Evolutionary conservation across 495 filamentous ascomycete species (phyloP).

Genomic region (Daldinia vernicosa): DNA sequence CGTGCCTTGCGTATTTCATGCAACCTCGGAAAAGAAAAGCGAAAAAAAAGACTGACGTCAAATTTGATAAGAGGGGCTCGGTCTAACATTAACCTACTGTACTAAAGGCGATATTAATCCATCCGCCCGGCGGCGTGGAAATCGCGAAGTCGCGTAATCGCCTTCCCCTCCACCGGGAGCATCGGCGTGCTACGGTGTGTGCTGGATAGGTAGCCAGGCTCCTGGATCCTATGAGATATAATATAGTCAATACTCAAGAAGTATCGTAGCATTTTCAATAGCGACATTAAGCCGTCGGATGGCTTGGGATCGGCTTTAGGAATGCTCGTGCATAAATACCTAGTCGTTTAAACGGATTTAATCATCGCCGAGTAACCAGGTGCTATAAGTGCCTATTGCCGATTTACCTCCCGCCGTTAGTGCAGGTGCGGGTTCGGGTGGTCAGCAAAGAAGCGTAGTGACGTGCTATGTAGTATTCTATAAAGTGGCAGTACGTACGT

Average conservation of each 20-base stretch:
- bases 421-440: conserved; percentile 7
- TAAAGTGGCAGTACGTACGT: conserved; percentile 4
- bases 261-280: conserved; percentile 17
- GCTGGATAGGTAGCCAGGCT: conserved; percentile 9
- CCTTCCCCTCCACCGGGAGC: conserved; percentile 16
- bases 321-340: conserved; percentile 7
- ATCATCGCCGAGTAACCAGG: conserved; percentile 16
- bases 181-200: conserved; percentile 1
- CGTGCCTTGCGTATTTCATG: neutral
- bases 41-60: conserved; percentile 16
- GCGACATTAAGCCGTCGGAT: conserved; percentile 11
- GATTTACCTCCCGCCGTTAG: neutral
- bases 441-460: conserved; percentile 22
- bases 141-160: conserved; percentile 16
- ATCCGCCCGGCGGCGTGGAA: neutral
- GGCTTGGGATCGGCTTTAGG: conserved; percentile 27
- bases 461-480: conserved; percentile 12
- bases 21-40: neutral
- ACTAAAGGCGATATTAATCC: neutral
- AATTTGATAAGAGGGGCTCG: neutral
- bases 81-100: neutral
- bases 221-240: conserved; percentile 9
- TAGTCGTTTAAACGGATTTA: conserved; percentile 27
- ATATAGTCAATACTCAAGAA: conserved; percentile 13
- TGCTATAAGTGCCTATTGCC: conserved; percentile 19